A percentile compares a stretch with the other conserved stretches of the same genome.
These are phyloP conservation scores for Tylopilus sp. DNA, from an alignment of 768 basidiomycete genomes.

Conservation along the genomic window DNA sequence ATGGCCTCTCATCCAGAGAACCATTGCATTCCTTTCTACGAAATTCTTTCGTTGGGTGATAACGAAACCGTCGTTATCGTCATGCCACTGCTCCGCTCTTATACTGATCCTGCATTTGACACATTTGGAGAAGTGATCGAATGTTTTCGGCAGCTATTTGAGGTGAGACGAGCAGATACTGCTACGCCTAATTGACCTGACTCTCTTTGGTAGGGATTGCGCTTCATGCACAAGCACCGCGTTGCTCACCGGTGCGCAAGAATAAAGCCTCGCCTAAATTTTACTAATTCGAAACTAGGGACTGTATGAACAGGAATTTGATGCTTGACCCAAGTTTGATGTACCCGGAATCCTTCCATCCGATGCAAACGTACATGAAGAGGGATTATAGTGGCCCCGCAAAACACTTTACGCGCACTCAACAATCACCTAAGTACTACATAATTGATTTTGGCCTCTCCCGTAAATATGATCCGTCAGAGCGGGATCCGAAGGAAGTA, in stretches of 20 bases:
- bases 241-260: conserved; percentile 13
- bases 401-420: conserved; percentile 29
- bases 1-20: conserved; percentile 19
- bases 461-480: conserved; percentile 25
- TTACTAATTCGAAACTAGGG: conserved; percentile 13
- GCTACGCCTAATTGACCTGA: not conserved
- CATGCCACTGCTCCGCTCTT: conserved; percentile 5
- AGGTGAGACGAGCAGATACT: conserved; percentile 11
- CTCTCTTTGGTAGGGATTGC: not conserved
- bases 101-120: conserved; percentile 18
- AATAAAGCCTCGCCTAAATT: no score
- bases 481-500: conserved; percentile 25
- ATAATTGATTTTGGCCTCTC: conserved; percentile 36
- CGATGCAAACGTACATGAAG: conserved; percentile 7
- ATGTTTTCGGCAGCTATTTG: conserved; percentile 33
- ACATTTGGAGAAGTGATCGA: conserved; percentile 33
- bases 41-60: conserved; percentile 14
- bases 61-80: not conserved
- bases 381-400: conserved; percentile 21
- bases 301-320: conserved; percentile 30
- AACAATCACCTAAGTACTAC: conserved; percentile 17
- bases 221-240: conserved; percentile 24
- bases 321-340: conserved; percentile 27
- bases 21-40: conserved; percentile 34
- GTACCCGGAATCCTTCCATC: conserved; percentile 29